Base-by-base conservation (phyloP, 1,284 basidiomycete species). In the Erythrobasidium hasegawianum region DNA sequence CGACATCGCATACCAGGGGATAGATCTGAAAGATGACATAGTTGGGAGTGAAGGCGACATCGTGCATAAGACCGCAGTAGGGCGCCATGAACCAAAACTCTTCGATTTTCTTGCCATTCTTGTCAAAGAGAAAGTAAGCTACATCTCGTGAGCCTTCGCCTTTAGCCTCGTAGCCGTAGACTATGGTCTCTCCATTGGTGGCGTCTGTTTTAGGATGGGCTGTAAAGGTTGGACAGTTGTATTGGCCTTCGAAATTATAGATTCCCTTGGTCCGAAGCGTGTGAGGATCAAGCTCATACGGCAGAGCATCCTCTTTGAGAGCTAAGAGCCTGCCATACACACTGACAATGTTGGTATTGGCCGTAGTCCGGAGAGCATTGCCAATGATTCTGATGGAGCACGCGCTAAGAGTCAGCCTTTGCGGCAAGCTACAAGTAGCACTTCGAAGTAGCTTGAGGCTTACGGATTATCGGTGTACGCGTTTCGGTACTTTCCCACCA, bases 21-120 rank as follows among this genome's bases (percentile, higher is more conserved):
- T 57, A 57, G 18, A 57, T 57, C 22, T 57, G 54, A 27, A 57
- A 57, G 9, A 57, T 20, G 54, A 57, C 54, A 47, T 57, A 57
- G 24, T 57, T 57, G 10, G 24, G 27, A 13, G 54, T 57, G 29
- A 57, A 41, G 10, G 14, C 54, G 24, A 57, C 24, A 22, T 57
- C 54, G 54, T 57, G 54, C 54, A 57, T 57, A 13, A 57, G 10
- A 20, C 50, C 47, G 4, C 27, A 58, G 20, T 39, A 33, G 9
- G 20, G 33, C 10, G 54, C 54, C 14, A 41, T 10, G 22, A 57
- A 57, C 16, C 20, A 29, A 43, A 57, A 57, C 24, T 57, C 54
- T 22, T 57, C 54, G 10, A 57, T 10, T 20, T 57, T 57, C 13
- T 47, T 16, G 39, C 54, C 24, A 29, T 13, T 10, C 24, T 57